A percentile compares a stretch with the other conserved stretches of the same genome.
phyloP scores from a whole-genome alignment of 2,329 filamentous ascomycete species.

The Colletotrichum melonis region DNA sequence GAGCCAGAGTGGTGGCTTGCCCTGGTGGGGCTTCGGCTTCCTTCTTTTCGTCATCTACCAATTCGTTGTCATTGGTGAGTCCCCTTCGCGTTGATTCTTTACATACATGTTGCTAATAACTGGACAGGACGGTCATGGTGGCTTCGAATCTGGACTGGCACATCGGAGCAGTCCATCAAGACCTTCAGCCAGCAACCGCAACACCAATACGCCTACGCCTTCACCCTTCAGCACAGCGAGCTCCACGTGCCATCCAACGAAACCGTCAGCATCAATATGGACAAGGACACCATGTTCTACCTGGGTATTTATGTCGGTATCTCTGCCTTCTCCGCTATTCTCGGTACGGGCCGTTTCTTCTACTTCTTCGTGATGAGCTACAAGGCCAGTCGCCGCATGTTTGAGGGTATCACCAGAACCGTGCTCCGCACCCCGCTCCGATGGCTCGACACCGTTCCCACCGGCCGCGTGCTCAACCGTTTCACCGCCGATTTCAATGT shows the following conservation, averaged over 20 bases:
- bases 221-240: slow-evolving; percentile 58
- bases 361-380: slow-evolving; percentile 74
- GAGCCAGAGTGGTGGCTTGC: slow-evolving; percentile 70
- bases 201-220: slow-evolving; percentile 30
- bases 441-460: slow-evolving; percentile 83
- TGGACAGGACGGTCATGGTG: slow-evolving; percentile 68
- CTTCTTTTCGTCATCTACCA: slow-evolving; percentile 67
- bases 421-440: slow-evolving; percentile 79
- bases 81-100: slow-evolving; percentile 20
- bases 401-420: slow-evolving; percentile 73
- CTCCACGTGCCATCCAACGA: slow-evolving; percentile 45
- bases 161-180: slow-evolving; percentile 47
- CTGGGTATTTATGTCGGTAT: slow-evolving; percentile 75
- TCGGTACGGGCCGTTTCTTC: slow-evolving; percentile 72
- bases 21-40: slow-evolving; percentile 68
- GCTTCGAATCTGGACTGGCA: slow-evolving; percentile 71
- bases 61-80: slow-evolving; percentile 62
- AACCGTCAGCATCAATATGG: slow-evolving; percentile 40
- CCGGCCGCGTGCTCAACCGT: slow-evolving; percentile 81
- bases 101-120: slow-evolving; percentile 8
- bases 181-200: slow-evolving; percentile 35
- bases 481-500: slow-evolving; percentile 83
- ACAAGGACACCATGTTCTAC: slow-evolving; percentile 68
- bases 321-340: slow-evolving; percentile 64
- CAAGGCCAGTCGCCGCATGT: slow-evolving; percentile 75